phyloP scores from a whole-genome alignment of 2,329 filamentous ascomycete species.

The Paraphaeosphaeria minitans region DNA sequence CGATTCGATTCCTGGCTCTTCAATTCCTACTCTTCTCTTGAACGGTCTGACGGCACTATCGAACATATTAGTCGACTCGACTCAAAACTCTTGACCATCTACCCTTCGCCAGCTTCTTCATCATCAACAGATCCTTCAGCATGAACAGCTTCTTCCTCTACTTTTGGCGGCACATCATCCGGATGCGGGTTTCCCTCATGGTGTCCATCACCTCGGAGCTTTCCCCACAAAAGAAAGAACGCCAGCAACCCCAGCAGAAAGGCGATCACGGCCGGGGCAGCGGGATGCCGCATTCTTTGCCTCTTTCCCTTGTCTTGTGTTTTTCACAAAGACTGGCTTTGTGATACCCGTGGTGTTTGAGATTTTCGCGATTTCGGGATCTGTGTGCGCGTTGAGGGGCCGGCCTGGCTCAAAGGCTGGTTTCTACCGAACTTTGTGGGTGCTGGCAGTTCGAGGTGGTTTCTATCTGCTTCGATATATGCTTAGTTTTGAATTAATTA shows the following conservation, averaged over 20 bases:
- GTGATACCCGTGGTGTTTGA: neutral
- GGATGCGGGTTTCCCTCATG: constrained; percentile 47
- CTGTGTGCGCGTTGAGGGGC: neutral
- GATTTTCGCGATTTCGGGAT: neutral
- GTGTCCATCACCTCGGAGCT: constrained; percentile 32
- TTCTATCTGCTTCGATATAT: neutral
- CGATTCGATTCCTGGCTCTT: neutral
- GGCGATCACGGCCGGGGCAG: constrained; percentile 40
- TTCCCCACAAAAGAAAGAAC: constrained; percentile 34
- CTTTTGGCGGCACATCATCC: constrained; percentile 28
- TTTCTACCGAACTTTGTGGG: neutral
- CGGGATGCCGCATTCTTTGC: constrained; percentile 40
- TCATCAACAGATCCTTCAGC: neutral
- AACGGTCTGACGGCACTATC: no score
- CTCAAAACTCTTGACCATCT: neutral
- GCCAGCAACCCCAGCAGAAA: constrained; percentile 37
- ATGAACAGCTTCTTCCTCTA: constrained; percentile 8
- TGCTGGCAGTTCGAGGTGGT: neutral
- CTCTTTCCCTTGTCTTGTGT: neutral
- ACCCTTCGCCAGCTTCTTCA: neutral
- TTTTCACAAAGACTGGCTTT: no score
- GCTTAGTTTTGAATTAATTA: no score
- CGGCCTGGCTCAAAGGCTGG: neutral
- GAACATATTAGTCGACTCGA: no score
- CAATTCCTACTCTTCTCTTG: neutral